Evolutionary conservation across 805 yeast species (phyloP), one percentile per base, ranked within the genome.

Genomic region (Metschnikowia lochheadii): DNA sequence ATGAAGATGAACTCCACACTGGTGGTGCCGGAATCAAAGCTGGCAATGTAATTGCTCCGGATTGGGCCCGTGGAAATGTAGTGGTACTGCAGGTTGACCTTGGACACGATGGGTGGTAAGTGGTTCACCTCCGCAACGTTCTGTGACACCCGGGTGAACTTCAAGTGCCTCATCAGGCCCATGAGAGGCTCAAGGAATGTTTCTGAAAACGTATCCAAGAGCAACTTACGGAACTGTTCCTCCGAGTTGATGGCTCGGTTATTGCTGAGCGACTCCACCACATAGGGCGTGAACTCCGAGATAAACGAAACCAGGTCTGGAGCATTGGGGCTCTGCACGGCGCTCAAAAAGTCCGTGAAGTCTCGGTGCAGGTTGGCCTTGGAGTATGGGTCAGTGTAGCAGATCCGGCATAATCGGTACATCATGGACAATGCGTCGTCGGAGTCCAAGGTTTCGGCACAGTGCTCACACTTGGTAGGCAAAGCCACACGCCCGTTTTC

Each of bases 121-220:
- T 51, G 49, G 46, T 57, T 58, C 18, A 52, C 54, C 26, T 64
- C 67, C 37, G 50, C 42, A 6, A 68, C 56, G 54, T 72, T 73
- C n/a, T 70, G 56, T 11, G 68, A 56, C 15, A 65, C 60, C 26
- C 66, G 66, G 29, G 61, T 53, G 53, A 61, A 68, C 49, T 64
- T 63, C 50, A 63, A 55, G 17, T 59, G 61, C 26, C 65, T 64
- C 49, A 65, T 56, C 45, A 65, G 59, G 23, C 75, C 77, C 48
- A 73, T 59, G 44, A 72, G 63, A 7, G 76, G 76, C 44, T 73
- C 76, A 15, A 72, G 55, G 55, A 65, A 73, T 42, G 71, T 66
- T 49, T 66, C 64, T 40, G 62, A 63, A 50, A 73, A 63, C 50
- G 67, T 63, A 42, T 63, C 69, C 56, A 69, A 58, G 39, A 73